Percentiles rank a stretch among this genome's conserved stretches.
Evolutionary conservation across 192 early-diverging fungal species (phyloP).

Genomic region (Cetraspora pellucida): DNA sequence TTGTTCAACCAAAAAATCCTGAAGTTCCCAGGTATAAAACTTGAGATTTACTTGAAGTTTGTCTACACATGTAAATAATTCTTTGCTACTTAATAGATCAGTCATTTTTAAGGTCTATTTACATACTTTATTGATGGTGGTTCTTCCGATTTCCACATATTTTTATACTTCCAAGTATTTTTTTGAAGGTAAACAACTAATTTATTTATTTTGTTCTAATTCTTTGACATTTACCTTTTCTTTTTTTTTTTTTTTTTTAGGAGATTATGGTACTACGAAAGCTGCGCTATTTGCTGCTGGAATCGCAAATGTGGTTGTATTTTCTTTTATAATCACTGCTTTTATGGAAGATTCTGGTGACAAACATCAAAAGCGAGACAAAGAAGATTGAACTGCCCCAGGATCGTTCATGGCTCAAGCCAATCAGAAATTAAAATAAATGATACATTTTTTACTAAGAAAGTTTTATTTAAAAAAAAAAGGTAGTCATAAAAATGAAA

Average conservation of each 20-base stretch:
- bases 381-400: slow-evolving; percentile 11
- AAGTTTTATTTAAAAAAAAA: too few relatives aligned
- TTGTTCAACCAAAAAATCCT: too few relatives aligned
- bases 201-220: neutral
- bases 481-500: too few relatives aligned
- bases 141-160: slow-evolving; percentile 20
- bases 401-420: too few relatives aligned
- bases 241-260: neutral
- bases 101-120: slow-evolving; percentile 4
- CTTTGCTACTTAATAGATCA: neutral
- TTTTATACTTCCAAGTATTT: slow-evolving; percentile 24
- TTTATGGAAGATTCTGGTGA: slow-evolving; percentile 3
- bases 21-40: too few relatives aligned
- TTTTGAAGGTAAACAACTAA: neutral
- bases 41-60: too few relatives aligned
- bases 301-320: slow-evolving; percentile 21
- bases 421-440: too few relatives aligned
- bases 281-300: slow-evolving; percentile 13
- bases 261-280: neutral
- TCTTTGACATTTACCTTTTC: neutral
- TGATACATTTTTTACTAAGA: too few relatives aligned
- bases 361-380: slow-evolving; percentile 1
- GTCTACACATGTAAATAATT: too few relatives aligned
- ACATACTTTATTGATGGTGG: slow-evolving; percentile 18
- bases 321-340: slow-evolving; percentile 25